Evolutionary conservation across 192 early-diverging fungal genomes (phyloP), one percentile per base, ranked within the genome.

Genomic region (Irineochytrium annulatum): DNA sequence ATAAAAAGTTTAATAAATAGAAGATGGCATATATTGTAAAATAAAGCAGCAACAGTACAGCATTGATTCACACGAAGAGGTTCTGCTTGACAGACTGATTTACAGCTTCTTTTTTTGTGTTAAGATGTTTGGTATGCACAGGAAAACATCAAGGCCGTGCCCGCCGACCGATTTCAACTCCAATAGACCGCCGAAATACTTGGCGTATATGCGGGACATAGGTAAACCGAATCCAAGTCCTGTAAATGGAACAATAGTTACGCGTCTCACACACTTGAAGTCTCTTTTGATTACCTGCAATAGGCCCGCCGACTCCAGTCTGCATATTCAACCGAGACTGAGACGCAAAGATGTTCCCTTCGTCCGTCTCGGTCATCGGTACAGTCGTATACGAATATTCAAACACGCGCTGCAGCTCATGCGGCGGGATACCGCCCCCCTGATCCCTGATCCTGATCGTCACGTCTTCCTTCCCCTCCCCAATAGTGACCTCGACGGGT

Each of bases 351-450:
- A 91, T 85, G 43, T 75, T 73, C 3, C 73, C 64, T 32, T 70
- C 58, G 11, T 88, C 85, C 1, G 59, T 17, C 43, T 82, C 79
- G 29, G 75, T 74, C 31, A 82, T 80, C 46, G 85, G 77, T 19
- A 94, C 89, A 2, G 93, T 94, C 11, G 95, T 93, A 74, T 87
- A 95, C 2, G 87, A 90, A 71, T 95, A 98, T 55, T 98, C 92
- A 77, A 93, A 98, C 1, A 94, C 80, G 19, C 83, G 79, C 29
- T 73, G 74, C 65, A 91, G 68, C 61, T 93, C 72, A 52, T 87
- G 71, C 19, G 79, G 68, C 5, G 88, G 68, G 49, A 98, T 89
- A 26, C 95, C 95, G 26, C 94, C 92, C 34, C 95, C 95, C 59
- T 89, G 87, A 65, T 98, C 95, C 24, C 92, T 72, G 39, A 98